These are phyloP conservation scores for Sechiopsis laciniata DNA, from an alignment of 306 rosid species.

Conservation along the genomic window DNA sequence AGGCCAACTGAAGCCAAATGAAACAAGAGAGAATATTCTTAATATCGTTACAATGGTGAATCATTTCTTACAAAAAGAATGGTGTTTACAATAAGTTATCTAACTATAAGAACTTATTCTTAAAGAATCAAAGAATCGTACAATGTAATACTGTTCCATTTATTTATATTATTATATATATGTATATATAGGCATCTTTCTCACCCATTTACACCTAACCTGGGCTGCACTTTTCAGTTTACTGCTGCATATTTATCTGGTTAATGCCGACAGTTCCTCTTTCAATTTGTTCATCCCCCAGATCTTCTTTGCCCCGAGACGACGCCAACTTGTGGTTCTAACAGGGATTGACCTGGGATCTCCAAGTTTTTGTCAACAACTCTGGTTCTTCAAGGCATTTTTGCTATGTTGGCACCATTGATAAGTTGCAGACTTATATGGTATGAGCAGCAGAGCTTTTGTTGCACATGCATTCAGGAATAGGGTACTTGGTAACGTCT, in stretches of 20 bases:
- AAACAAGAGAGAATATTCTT: not conserved
- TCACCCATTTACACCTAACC: conserved; percentile 10
- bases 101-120: conserved; percentile 38
- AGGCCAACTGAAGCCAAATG: not conserved
- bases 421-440: not conserved
- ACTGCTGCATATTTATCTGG: not conserved
- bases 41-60: not conserved
- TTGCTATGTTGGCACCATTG: not conserved
- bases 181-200: conserved; percentile 5
- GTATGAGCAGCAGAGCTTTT: conserved; percentile 32
- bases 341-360: not conserved
- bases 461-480: conserved; percentile 85
- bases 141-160: not conserved
- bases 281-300: not conserved
- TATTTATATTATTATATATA: conserved; percentile 11
- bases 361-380: not conserved
- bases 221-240: not conserved
- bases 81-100: conserved; percentile 22
- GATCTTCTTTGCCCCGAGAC: conserved; percentile 18
- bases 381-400: not conserved
- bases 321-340: conserved; percentile 7
- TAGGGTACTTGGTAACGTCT: conserved; percentile 89
- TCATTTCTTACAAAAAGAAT: conserved; percentile 12
- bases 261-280: conserved; percentile 5
- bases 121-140: conserved; percentile 57